Conservation (phyloP, 257 asterid genomes). For the Sherardia arvensis region DNA sequence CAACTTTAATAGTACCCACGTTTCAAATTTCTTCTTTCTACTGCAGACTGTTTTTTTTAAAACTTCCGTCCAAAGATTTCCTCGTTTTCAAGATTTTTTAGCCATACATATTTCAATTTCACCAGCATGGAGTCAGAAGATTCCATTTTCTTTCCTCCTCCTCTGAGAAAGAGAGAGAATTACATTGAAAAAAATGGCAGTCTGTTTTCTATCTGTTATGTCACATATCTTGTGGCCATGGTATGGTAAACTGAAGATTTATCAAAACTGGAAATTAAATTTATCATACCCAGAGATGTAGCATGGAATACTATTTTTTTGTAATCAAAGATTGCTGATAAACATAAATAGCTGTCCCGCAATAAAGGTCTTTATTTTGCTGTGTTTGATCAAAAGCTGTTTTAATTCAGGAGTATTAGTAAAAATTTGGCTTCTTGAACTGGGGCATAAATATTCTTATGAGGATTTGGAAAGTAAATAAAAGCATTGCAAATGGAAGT, state of each 20-base stretch:
- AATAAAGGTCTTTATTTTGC: not conserved
- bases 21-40: not conserved
- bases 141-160: not conserved
- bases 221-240: not conserved
- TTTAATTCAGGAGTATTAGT: not conserved
- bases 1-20: not conserved
- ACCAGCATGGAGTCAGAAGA: not conserved
- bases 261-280: not conserved
- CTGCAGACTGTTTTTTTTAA: not conserved
- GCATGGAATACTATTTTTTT: not conserved
- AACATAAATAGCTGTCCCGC: not conserved
- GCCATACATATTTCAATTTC: not conserved
- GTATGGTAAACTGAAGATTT: not conserved
- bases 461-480: not conserved
- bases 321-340: not conserved
- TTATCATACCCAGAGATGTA: not conserved
- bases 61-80: not conserved
- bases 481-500: not conserved
- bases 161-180: not conserved
- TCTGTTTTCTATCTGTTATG: not conserved
- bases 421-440: not conserved
- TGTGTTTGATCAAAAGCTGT: not conserved
- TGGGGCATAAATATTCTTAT: not conserved
- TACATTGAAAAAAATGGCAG: too few relatives aligned
- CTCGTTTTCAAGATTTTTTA: not conserved